These are phyloP conservation scores for Friedmanniomyces simplex DNA, from an alignment of 495 filamentous ascomycete species.

Conservation along the genomic window DNA sequence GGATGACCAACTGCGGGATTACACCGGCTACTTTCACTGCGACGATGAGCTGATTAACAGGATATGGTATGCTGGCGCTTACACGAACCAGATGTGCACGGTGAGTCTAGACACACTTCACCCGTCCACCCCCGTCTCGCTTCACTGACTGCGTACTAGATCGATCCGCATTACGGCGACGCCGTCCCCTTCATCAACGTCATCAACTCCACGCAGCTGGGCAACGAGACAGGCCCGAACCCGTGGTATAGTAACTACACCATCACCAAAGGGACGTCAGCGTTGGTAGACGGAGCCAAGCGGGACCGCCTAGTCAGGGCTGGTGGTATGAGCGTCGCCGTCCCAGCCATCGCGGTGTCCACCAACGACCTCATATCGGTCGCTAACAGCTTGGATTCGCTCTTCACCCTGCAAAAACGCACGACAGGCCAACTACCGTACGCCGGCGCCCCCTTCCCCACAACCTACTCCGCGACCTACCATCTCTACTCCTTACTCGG, in stretches of 20 bases:
- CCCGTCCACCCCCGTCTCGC: neutral
- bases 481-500: conserved; percentile 31
- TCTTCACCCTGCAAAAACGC: conserved; percentile 36
- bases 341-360: conserved; percentile 38
- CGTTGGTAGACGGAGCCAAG: conserved; percentile 42
- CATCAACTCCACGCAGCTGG: conserved; percentile 9
- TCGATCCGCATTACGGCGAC: conserved; percentile 40
- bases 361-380: conserved; percentile 37
- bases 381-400: conserved; percentile 37
- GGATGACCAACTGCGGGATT: conserved; percentile 24
- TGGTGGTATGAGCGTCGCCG: conserved; percentile 38
- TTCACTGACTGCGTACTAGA: conserved; percentile 9
- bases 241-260: conserved; percentile 30
- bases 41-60: conserved; percentile 40
- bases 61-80: conserved; percentile 56
- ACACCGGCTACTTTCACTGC: conserved; percentile 41
- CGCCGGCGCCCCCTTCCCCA: conserved; percentile 20
- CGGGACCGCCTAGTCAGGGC: conserved; percentile 47
- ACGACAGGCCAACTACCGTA: conserved; percentile 26
- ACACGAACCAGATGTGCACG: conserved; percentile 48
- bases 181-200: conserved; percentile 34
- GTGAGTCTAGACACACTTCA: neutral
- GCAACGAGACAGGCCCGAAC: conserved; percentile 20
- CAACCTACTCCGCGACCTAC: conserved; percentile 25
- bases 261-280: conserved; percentile 40